These are phyloP conservation scores for Xylariaceae sp. DNA, from an alignment of 2,329 filamentous ascomycete genomes.

Conservation along the genomic window DNA sequence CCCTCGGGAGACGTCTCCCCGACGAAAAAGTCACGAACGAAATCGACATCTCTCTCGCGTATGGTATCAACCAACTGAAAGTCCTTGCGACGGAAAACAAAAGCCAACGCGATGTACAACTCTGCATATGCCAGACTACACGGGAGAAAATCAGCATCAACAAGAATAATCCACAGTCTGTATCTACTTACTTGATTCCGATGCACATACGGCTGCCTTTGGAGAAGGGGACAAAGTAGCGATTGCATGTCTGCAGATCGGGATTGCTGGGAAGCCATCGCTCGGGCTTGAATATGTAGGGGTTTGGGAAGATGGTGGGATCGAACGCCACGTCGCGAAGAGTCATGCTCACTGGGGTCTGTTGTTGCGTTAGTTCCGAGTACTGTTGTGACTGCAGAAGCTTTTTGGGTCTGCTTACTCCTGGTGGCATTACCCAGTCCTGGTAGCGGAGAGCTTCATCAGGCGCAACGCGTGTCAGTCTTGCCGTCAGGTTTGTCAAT, in stretches of 20 bases:
- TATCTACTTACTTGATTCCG: conserved; percentile 15
- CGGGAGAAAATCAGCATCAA: neutral
- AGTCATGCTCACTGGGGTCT: conserved; percentile 19
- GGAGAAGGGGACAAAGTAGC: conserved; percentile 11
- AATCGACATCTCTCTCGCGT: conserved; percentile 16
- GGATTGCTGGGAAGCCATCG: conserved; percentile 17
- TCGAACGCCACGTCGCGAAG: conserved; percentile 16
- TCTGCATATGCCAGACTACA: conserved; percentile 16
- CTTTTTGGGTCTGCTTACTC: conserved; percentile 8
- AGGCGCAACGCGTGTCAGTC: conserved; percentile 14
- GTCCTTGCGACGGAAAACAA: conserved; percentile 7
- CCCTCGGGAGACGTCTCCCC: conserved; percentile 12
- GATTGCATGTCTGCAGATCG: conserved; percentile 13
- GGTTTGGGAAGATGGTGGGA: conserved; percentile 12
- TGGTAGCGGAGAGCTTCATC: conserved; percentile 11
- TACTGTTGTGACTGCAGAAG: neutral
- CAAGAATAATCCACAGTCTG: neutral
- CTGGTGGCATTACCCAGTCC: conserved; percentile 16
- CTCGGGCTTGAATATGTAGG: conserved; percentile 14
- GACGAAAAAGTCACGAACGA: conserved; percentile 17
- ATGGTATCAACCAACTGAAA: conserved; percentile 13
- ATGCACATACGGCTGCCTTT: conserved; percentile 15
- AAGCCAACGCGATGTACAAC: conserved; percentile 14
- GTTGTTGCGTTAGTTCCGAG: neutral
- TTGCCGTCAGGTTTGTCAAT: conserved; percentile 9